Conservation (phyloP, 208 protist genomes). For the Wallacemonas sp. region DNA sequence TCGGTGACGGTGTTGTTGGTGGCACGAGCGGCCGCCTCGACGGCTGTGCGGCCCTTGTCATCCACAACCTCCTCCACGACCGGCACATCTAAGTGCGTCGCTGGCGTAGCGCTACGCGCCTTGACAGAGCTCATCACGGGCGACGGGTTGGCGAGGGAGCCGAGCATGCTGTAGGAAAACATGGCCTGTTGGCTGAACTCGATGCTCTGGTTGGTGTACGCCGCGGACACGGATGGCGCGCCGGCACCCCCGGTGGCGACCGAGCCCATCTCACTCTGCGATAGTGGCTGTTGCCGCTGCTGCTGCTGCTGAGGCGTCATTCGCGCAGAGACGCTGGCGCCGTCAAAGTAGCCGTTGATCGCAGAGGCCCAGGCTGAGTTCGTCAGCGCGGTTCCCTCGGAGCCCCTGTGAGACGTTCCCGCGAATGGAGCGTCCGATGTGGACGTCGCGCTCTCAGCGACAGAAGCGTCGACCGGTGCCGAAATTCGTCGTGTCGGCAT, state of each 20-base stretch:
- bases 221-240: not conserved
- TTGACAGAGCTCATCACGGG: conserved; percentile 19
- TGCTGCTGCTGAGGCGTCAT: too few species aligned
- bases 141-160: conserved; percentile 19
- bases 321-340: not conserved
- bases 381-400: conserved; percentile 1
- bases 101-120: not conserved
- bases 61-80: not conserved
- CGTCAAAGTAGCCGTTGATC: conserved; percentile 12
- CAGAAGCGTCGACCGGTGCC: too few species aligned
- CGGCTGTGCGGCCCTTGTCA: not conserved
- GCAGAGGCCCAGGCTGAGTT: conserved; percentile 12
- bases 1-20: not conserved
- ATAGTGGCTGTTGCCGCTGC: not conserved
- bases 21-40: not conserved
- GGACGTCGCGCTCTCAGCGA: too few species aligned
- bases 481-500: not conserved
- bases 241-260: not conserved
- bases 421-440: not conserved
- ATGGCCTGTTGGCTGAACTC: conserved; percentile 23
- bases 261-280: not conserved
- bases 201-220: conserved; percentile 18
- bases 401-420: not conserved
- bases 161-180: conserved; percentile 25
- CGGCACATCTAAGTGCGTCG: not conserved